Evolutionary conservation across 805 yeast genomes (phyloP).

Genomic region (Cephaloascus fragrans): DNA sequence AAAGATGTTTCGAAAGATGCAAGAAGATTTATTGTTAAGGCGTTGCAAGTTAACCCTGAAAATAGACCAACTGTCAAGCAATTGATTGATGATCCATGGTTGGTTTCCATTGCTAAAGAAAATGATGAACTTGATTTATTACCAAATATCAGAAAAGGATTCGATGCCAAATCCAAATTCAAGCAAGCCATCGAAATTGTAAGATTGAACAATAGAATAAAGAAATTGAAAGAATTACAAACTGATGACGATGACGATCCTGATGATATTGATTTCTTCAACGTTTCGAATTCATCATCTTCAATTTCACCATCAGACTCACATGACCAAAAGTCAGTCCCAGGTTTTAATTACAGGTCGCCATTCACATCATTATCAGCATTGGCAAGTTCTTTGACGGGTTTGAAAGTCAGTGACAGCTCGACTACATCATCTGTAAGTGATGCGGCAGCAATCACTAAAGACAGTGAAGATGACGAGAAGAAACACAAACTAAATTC

Average conservation of each 20-base stretch:
- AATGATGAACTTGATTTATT: constrained; percentile 57
- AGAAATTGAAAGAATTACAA: constrained; percentile 55
- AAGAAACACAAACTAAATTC: constrained; percentile 3
- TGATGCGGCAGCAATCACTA: constrained; percentile 2
- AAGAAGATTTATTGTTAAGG: constrained; percentile 61
- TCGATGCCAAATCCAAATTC: constrained; percentile 77
- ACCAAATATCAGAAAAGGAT: constrained; percentile 71
- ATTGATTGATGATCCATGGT: constrained; percentile 68
- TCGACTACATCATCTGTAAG: constrained; percentile 3
- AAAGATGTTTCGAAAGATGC: constrained; percentile 71
- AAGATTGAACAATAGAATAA: constrained; percentile 68
- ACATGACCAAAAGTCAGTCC: not conserved
- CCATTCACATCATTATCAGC: constrained; percentile 7
- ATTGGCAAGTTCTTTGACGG: constrained; percentile 5
- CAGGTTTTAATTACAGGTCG: constrained; percentile 6
- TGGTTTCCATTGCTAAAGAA: constrained; percentile 34
- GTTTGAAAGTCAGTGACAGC: constrained; percentile 5
- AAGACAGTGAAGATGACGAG: constrained; percentile 1
- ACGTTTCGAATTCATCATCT: constrained; percentile 8
- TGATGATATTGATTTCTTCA: constrained; percentile 31
- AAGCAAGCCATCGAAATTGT: constrained; percentile 81
- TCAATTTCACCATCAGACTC: not conserved
- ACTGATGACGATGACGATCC: constrained; percentile 48
- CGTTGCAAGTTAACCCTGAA: constrained; percentile 59
- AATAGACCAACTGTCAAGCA: constrained; percentile 61